Base-by-base conservation (phyloP, 352 stramenopile species). In the Lagenidium sp. region DNA sequence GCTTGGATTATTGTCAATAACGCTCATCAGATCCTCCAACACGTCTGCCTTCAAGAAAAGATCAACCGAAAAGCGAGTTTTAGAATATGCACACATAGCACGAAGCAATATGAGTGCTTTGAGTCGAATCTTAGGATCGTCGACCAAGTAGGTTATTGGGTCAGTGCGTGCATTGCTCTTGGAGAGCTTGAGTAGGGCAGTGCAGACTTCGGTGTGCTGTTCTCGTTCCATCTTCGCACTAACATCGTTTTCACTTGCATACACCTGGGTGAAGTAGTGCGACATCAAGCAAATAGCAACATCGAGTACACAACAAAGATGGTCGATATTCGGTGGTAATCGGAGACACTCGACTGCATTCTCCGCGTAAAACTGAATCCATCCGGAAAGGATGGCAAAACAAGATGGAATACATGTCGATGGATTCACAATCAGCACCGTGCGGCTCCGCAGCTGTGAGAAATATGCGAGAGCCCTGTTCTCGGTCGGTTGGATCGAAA, bases 321-420 rank as follows among this genome's bases (percentile, higher is more conserved):
- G 48, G 5, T 2, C 6, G 6, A 26, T 28, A 10, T 20, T 30
- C 1, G 47, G 34, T 4, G 22, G 12, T 4, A 41, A 44, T 6
- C 18, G n/a, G 3, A 39, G 30, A 4, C 45, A 36, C 5, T 20
- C 24, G 19, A n/a, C 18, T 10, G 32, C 8, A 6, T 21, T 36
- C 4, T 28, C 20, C 6, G 41, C 25, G 29, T 50, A 51, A 28
- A 40, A 51, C 12, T 36, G 18, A 18, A 57, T 52, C 50, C 50
- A 57, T 8, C 44, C 19, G 18, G 41, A 36, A 3, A 57, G 19
- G 4, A 50, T 32, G 8, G 26, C 23, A 13, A 57, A 57, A 19
- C 28, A 32, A 16, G 41, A 20, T 18, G 48, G 48, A 35, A 50
- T n/a, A n/a, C n/a, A n/a, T n/a, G n/a, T n/a, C n/a, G n/a, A n/a